Evolutionary conservation across 495 filamentous ascomycete species (phyloP).

Genomic region (Bombardia bombarda): DNA sequence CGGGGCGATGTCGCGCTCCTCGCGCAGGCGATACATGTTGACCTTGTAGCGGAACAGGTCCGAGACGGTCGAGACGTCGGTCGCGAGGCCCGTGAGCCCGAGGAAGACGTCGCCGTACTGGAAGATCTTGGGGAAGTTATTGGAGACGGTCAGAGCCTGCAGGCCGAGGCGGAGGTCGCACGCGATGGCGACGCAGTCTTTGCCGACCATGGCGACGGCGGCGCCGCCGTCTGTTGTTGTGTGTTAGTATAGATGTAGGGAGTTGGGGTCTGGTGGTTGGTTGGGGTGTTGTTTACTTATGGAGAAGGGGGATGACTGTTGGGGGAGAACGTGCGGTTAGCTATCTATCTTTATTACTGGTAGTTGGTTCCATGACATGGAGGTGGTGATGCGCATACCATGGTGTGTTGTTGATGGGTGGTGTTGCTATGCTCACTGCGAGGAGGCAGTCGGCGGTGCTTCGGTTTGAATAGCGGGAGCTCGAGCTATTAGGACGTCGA

Average conservation of each 20-base stretch:
- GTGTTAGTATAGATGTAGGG: not conserved
- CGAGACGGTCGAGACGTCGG: constrained; percentile 87
- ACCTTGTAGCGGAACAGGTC: constrained; percentile 99
- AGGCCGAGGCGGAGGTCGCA: constrained; percentile 97
- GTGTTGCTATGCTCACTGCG: not conserved
- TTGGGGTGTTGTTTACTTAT: constrained; percentile 55
- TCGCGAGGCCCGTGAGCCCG: constrained; percentile 93
- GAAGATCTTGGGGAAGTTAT: constrained; percentile 99
- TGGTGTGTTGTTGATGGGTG: constrained; percentile 10
- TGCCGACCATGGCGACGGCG: constrained; percentile 97
- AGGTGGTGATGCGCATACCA: constrained; percentile 12
- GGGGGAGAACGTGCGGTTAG: constrained; percentile 9
- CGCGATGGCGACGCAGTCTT: constrained; percentile 98
- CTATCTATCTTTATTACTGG: not conserved
- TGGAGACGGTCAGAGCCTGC: constrained; percentile 92
- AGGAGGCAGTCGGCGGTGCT: not conserved
- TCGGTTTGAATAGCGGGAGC: not conserved
- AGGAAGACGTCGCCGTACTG: constrained; percentile 92
- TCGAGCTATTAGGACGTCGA: not conserved
- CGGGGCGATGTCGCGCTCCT: constrained; percentile 91
- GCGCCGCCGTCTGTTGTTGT: constrained; percentile 72
- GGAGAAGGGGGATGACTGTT: constrained; percentile 70
- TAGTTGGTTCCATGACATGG: not conserved
- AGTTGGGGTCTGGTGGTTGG: constrained; percentile 4
- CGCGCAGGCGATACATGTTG: constrained; percentile 98